Percentiles rank a stretch among this genome's conserved stretches.
phyloP scores from a whole-genome alignment of 2,329 filamentous ascomycete species.

The Clonostachys chloroleuca region DNA sequence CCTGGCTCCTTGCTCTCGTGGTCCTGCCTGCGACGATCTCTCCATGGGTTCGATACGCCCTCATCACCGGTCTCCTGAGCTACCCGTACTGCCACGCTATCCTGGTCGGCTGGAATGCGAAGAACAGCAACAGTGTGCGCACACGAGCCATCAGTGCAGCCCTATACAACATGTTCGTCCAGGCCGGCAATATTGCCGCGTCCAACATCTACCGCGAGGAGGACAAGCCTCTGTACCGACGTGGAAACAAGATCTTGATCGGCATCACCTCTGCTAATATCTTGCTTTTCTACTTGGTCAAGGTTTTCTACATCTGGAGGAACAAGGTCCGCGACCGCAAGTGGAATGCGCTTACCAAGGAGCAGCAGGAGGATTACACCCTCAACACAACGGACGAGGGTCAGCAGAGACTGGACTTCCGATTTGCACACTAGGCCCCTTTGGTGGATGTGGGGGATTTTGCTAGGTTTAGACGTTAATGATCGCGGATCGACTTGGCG shows the following conservation, averaged over 20 bases:
- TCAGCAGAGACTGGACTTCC: constrained; percentile 49
- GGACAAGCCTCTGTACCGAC: constrained; percentile 46
- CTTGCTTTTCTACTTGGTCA: constrained; percentile 34
- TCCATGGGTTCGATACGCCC: constrained; percentile 21
- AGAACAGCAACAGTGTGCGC: constrained; percentile 58
- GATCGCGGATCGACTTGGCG: no score
- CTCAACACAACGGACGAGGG: constrained; percentile 46
- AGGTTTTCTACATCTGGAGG: constrained; percentile 40
- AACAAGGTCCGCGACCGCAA: constrained; percentile 35
- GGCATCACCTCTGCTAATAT: constrained; percentile 42
- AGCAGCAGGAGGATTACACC: constrained; percentile 42
- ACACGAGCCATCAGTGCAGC: constrained; percentile 58
- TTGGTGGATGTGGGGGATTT: no score
- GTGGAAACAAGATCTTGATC: constrained; percentile 44
- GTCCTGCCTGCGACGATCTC: constrained; percentile 18
- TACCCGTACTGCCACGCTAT: constrained; percentile 35
- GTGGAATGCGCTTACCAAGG: constrained; percentile 36
- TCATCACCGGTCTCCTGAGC: constrained; percentile 24
- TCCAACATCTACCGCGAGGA: constrained; percentile 38
- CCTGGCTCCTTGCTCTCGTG: constrained; percentile 39
- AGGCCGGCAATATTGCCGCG: constrained; percentile 34
- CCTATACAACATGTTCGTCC: constrained; percentile 54
- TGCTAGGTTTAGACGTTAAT: no score
- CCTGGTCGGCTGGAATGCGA: constrained; percentile 53
- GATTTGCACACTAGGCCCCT: constrained; percentile 26